Evolutionary conservation across 2,329 filamentous ascomycete genomes (phyloP).

Genomic region (Tolypocladium ophioglossoides): DNA sequence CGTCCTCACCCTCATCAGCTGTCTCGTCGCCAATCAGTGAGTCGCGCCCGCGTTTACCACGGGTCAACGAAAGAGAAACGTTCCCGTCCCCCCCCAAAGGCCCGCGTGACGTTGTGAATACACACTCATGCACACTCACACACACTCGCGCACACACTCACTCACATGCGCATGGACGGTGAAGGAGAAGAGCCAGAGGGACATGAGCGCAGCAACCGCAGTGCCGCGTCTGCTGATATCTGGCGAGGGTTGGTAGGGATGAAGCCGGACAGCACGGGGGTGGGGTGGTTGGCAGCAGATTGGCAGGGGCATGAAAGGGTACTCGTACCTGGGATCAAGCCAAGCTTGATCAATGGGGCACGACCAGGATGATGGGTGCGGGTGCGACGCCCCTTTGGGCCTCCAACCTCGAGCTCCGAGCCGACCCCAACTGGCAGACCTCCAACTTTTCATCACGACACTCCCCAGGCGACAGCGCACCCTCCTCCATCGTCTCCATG

Average conservation of each 20-base stretch:
- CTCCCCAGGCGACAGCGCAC: background rate
- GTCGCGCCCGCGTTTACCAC: background rate
- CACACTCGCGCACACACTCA: background rate
- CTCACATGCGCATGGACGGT: background rate
- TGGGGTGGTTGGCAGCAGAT: background rate
- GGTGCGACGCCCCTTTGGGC: background rate
- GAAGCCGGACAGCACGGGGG: background rate
- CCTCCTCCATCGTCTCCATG: background rate
- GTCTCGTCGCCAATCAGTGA: conserved; percentile 1
- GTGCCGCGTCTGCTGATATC: conserved; percentile 2
- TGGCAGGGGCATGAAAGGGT: conserved; percentile 1
- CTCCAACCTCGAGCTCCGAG: background rate
- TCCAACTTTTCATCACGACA: conserved; percentile 5
- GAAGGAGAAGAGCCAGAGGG: background rate
- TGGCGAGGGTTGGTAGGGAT: background rate
- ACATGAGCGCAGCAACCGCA: background rate
- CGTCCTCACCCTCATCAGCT: background rate
- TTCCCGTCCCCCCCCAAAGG: background rate
- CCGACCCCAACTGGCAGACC: conserved; percentile 4
- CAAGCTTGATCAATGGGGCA: conserved; percentile 1
- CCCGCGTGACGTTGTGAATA: conserved; percentile 2
- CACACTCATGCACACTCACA: background rate
- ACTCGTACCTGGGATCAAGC: conserved; percentile 1
- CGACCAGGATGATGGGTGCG: background rate
- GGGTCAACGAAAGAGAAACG: conserved; percentile 2